Conservation (phyloP, 768 basidiomycete genomes). For the Mycena floridula region DNA sequence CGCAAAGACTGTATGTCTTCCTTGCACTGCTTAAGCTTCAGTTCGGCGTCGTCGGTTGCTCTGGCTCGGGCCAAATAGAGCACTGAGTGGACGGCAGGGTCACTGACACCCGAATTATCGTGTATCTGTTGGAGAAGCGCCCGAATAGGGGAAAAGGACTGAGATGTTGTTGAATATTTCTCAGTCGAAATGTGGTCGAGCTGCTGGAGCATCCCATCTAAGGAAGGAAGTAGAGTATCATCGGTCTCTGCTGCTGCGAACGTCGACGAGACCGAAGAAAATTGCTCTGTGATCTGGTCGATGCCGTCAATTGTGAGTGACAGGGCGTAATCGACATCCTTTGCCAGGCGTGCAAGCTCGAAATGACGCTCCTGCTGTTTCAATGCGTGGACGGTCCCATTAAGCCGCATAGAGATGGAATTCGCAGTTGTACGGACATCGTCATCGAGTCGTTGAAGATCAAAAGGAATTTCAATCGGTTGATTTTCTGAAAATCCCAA, state of each 20-base stretch:
- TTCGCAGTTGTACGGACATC: slow-evolving; percentile 66
- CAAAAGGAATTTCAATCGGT: slow-evolving; percentile 43
- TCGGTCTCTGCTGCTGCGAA: slow-evolving; percentile 21
- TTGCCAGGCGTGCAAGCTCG: slow-evolving; percentile 47
- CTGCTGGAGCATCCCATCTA: slow-evolving; percentile 29
- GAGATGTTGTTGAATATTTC: slow-evolving; percentile 31
- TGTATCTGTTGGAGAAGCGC: slow-evolving; percentile 54
- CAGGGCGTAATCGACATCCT: slow-evolving; percentile 41
- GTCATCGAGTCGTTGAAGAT: slow-evolving; percentile 54
- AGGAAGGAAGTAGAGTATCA: slow-evolving; percentile 23
- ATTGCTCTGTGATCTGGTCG: slow-evolving; percentile 28
- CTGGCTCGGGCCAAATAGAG: slow-evolving; percentile 44
- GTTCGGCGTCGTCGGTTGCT: slow-evolving; percentile 45
- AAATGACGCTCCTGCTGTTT: slow-evolving; percentile 42
- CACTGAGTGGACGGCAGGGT: slow-evolving; percentile 37
- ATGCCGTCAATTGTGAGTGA: slow-evolving; percentile 31
- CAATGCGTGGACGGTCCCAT: slow-evolving; percentile 46
- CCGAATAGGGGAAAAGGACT: slow-evolving; percentile 47
- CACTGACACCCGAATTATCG: slow-evolving; percentile 32
- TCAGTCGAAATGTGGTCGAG: slow-evolving; percentile 28
- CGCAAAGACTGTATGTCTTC: slow-evolving; percentile 36
- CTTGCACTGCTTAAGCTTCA: slow-evolving; percentile 41
- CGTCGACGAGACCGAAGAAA: slow-evolving; percentile 31
- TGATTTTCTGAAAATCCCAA: slow-evolving; percentile 25
- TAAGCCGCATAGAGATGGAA: slow-evolving; percentile 56